Evolutionary conservation across 352 stramenopile species (phyloP), one percentile per base, ranked within the genome.

Genomic region (Phytophthora tentaculata): DNA sequence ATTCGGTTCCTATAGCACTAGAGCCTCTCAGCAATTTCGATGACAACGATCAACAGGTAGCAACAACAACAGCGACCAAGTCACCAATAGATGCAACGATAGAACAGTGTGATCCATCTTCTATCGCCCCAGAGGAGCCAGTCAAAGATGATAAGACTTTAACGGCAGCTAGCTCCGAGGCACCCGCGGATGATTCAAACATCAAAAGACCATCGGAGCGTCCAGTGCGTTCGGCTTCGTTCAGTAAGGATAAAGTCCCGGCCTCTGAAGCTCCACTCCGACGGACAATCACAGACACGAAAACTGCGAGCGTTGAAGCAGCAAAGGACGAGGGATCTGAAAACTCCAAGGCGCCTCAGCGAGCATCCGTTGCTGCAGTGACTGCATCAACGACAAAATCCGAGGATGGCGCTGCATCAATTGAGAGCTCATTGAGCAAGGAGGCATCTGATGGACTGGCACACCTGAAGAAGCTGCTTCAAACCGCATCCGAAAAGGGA

Each of bases 381-480:
- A 24, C 53, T 45, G 35, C 58, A 41, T 43, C 52, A 0, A 53
- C 37, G 47, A 13, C 53, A 19, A 56, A 47, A 9, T 17, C 29
- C 20, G 43, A 56, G 1, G 19, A 49, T 20, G 52, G 13, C 6
- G 32, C 41, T 32, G 2, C 44, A 32, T 0, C n/a, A 24, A 22
- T 12, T 16, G 49, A 28, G 20, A 65, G 17, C 16, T 17, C 28
- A 29, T 16, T 55, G 22, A 39, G 23, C 19, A 41, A 66, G 26
- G 52, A 57, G 23, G 67, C 63, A 0, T 49, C 57, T 5, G 37
- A 59, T 0, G 70, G 69, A 7, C 51, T 92, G 14, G 48, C 57
- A 8, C 79, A 83, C 22, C 65, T 96, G 1, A 83, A 81, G 3
- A 68, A 65, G 1, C 39, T 94, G 13, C 57, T 96, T 2, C 24